Evolutionary conservation across 805 yeast genomes (phyloP).

Genomic region (Saccharomycopsis schoenii): DNA sequence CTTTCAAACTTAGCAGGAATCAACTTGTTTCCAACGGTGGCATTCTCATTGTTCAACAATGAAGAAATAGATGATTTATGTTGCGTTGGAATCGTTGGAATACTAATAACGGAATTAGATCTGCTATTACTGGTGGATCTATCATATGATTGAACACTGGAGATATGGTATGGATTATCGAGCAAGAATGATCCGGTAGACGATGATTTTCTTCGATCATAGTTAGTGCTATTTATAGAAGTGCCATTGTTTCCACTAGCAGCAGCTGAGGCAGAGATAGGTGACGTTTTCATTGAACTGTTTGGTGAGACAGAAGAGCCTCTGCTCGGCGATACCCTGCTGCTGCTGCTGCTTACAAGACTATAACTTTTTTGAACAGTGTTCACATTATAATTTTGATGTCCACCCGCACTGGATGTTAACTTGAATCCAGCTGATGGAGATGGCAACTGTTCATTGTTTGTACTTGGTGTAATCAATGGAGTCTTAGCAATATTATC

Average conservation of each 20-base stretch:
- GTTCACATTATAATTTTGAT: too few relatives aligned
- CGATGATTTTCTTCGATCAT: neutral
- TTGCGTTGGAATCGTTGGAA: neutral
- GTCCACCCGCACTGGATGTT: neutral
- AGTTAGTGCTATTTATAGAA: neutral
- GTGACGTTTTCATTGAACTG: neutral
- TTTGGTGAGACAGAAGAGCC: neutral
- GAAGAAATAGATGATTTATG: neutral
- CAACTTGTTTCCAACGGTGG: neutral
- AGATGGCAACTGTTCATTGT: neutral
- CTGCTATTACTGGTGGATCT: constrained; percentile 1
- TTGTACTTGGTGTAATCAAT: neutral
- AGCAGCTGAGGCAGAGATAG: neutral
- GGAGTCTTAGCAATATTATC: neutral
- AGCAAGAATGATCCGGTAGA: neutral
- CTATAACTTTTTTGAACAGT: neutral
- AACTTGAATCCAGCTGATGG: neutral
- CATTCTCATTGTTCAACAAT: constrained; percentile 1
- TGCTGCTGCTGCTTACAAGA: neutral
- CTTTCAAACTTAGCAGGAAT: constrained; percentile 13
- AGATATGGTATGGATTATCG: constrained; percentile 7
- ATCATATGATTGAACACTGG: constrained; percentile 6
- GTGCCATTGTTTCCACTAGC: neutral
- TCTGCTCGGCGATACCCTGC: neutral
- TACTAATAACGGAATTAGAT: neutral